Conservation (phyloP, 2,329 filamentous ascomycete genomes). For the Alternaria gansuensis region DNA sequence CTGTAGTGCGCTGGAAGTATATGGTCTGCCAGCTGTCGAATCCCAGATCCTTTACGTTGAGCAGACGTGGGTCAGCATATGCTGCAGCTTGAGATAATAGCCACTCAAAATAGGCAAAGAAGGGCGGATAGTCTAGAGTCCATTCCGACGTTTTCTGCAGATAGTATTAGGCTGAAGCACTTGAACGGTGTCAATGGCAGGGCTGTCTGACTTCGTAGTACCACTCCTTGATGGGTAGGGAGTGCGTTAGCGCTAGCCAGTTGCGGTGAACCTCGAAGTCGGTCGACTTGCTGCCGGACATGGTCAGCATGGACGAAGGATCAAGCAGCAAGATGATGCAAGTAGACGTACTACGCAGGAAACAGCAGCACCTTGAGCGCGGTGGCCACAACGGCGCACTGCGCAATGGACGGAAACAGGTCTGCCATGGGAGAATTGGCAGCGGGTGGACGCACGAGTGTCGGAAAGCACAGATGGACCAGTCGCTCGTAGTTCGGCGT, state of each 20-base stretch:
- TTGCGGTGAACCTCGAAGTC: constrained; percentile 99
- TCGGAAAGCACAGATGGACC: constrained; percentile 31
- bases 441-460: constrained; percentile 34
- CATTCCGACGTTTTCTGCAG: constrained; percentile 89
- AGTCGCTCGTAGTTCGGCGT: constrained; percentile 25
- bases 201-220: constrained; percentile 76
- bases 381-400: constrained; percentile 85
- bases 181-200: neutral
- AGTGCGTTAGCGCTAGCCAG: constrained; percentile 96
- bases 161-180: constrained; percentile 22
- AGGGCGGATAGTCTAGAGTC: constrained; percentile 98
- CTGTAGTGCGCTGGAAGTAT: constrained; percentile 90
- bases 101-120: constrained; percentile 99
- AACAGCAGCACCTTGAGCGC: constrained; percentile 92
- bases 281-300: constrained; percentile 81
- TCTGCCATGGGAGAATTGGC: constrained; percentile 70
- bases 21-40: constrained; percentile 94
- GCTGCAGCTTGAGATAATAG: constrained; percentile 80
- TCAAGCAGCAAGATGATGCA: constrained; percentile 10
- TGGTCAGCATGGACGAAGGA: constrained; percentile 35
- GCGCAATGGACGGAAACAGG: constrained; percentile 83
- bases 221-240: constrained; percentile 86
- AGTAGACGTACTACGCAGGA: constrained; percentile 82
- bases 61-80: constrained; percentile 81
- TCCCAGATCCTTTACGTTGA: constrained; percentile 79